phyloP scores from a whole-genome alignment of 1,139 yeast genomes.

The Diutina mesorugosa region DNA sequence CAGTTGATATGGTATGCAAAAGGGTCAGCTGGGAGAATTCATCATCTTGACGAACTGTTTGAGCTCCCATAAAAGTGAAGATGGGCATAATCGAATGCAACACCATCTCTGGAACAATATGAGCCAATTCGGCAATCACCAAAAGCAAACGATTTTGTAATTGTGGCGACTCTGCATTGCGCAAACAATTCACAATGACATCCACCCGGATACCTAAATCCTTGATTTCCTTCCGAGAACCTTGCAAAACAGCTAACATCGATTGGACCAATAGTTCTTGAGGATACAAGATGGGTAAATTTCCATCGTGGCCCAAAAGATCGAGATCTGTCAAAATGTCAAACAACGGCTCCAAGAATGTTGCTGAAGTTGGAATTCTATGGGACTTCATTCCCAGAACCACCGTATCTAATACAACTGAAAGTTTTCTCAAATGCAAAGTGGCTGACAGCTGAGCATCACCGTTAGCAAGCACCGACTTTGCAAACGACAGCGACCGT shows the following conservation, averaged over 20 bases:
- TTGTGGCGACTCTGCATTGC: constrained; percentile 85
- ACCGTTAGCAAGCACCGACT: constrained; percentile 60
- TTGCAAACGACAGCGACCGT: constrained; percentile 64
- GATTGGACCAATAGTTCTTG: constrained; percentile 87
- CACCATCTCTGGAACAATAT: constrained; percentile 81
- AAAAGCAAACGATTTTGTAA: constrained; percentile 80
- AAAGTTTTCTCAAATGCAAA: constrained; percentile 62
- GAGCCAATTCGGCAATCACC: constrained; percentile 79
- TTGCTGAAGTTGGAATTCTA: constrained; percentile 14
- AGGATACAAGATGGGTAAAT: constrained; percentile 78
- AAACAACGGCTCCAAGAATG: constrained; percentile 46
- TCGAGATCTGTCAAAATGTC: constrained; percentile 73
- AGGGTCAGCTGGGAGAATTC: constrained; percentile 88
- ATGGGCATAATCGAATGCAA: constrained; percentile 97
- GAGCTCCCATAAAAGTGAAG: constrained; percentile 98
- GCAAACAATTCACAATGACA: constrained; percentile 77
- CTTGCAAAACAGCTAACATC: constrained; percentile 50
- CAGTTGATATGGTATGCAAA: constrained; percentile 82
- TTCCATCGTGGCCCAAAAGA: constrained; percentile 82
- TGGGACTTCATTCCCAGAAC: constrained; percentile 31
- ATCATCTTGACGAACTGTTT: constrained; percentile 91
- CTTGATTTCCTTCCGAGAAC: constrained; percentile 10
- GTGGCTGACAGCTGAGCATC: constrained; percentile 67
- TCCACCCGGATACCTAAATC: constrained; percentile 76
- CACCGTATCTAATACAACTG: constrained; percentile 67